phyloP scores from a whole-genome alignment of 306 rosid genomes.

The Malus fusca region DNA sequence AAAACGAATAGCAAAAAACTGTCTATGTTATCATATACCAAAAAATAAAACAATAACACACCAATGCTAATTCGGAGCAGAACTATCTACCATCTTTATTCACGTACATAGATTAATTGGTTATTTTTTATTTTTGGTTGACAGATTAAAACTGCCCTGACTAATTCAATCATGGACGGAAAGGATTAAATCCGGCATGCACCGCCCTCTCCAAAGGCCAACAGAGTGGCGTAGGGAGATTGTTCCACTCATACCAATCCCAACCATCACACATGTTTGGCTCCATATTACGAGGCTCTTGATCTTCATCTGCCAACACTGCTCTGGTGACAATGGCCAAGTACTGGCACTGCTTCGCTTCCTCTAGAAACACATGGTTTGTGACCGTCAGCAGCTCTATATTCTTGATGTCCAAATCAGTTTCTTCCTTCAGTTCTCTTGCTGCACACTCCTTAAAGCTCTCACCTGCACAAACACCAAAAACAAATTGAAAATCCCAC shows the following conservation, averaged over 20 bases:
- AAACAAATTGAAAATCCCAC: neutral
- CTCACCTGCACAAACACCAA: slow-evolving; percentile 31
- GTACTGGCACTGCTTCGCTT: slow-evolving; percentile 40
- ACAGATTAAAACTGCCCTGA: too few relatives aligned
- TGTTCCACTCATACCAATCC: slow-evolving; percentile 63
- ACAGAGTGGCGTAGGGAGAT: slow-evolving; percentile 51
- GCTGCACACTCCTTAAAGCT: slow-evolving; percentile 60
- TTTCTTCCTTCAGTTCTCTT: slow-evolving; percentile 69
- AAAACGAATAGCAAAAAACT: too few relatives aligned
- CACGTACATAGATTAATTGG: too few relatives aligned
- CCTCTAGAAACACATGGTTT: slow-evolving; percentile 35
- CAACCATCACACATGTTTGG: slow-evolving; percentile 65
- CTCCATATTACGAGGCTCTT: slow-evolving; percentile 39
- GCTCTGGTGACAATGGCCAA: slow-evolving; percentile 44
- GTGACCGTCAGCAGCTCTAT: slow-evolving; percentile 40
- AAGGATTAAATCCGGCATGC: slow-evolving; percentile 45
- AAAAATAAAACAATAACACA: too few relatives aligned
- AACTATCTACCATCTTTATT: too few relatives aligned
- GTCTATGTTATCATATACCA: too few relatives aligned
- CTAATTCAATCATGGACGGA: neutral
- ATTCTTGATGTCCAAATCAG: slow-evolving; percentile 35
- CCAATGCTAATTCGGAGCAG: too few relatives aligned
- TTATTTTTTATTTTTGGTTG: too few relatives aligned
- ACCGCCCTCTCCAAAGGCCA: slow-evolving; percentile 43
- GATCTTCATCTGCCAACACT: slow-evolving; percentile 14